These are phyloP conservation scores for Stropharia rugosoannulata DNA, from an alignment of 768 basidiomycete genomes.

Conservation along the genomic window DNA sequence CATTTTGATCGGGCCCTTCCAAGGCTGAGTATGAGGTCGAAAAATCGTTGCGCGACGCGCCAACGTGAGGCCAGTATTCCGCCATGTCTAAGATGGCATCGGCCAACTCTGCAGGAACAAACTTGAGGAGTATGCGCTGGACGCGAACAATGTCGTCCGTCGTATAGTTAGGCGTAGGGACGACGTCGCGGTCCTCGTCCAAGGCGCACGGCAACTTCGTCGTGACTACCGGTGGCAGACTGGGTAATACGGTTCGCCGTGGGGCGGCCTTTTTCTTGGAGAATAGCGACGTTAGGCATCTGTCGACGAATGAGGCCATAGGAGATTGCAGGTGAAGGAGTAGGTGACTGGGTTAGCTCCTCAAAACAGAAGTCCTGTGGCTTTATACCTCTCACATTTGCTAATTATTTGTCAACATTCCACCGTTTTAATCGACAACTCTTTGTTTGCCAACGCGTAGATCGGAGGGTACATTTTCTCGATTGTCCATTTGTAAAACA, in stretches of 20 bases:
- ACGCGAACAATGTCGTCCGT: constrained; percentile 16
- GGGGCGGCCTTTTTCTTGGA: background rate
- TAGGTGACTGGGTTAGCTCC: background rate
- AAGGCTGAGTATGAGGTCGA: constrained; percentile 20
- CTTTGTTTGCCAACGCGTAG: too few relatives aligned
- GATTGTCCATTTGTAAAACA: too few relatives aligned
- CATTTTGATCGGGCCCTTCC: constrained; percentile 22
- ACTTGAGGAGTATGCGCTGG: constrained; percentile 14
- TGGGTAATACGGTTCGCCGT: background rate
- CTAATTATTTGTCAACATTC: too few relatives aligned
- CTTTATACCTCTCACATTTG: too few relatives aligned
- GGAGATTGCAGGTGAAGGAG: background rate
- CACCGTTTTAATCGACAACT: too few relatives aligned
- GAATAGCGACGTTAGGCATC: background rate
- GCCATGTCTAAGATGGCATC: constrained; percentile 24
- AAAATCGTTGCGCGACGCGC: constrained; percentile 21
- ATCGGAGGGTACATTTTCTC: too few relatives aligned
- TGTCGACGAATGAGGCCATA: too few relatives aligned
- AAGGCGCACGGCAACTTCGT: constrained; percentile 20
- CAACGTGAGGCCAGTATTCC: constrained; percentile 22
- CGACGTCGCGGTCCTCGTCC: constrained; percentile 15
- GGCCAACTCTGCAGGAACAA: constrained; percentile 22
- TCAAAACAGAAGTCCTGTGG: too few relatives aligned
- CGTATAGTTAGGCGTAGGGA: constrained; percentile 14
- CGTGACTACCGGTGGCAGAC: constrained; percentile 2